phyloP scores from a whole-genome alignment of 2,329 filamentous ascomycete species.

The Keithomyces neogunnii region DNA sequence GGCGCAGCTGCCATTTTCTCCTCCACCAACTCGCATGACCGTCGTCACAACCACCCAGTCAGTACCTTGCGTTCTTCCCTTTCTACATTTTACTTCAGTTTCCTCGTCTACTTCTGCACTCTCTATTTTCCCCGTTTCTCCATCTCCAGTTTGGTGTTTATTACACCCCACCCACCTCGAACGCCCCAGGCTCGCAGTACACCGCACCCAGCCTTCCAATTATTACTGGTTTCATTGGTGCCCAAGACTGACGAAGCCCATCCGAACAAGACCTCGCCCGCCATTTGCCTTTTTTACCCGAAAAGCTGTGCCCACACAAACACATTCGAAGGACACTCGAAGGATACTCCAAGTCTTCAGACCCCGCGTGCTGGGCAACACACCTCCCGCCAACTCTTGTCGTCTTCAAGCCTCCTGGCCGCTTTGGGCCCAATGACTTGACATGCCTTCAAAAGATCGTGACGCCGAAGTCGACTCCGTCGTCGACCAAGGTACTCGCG shows the following conservation, averaged over 20 bases:
- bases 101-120: neutral
- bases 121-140: neutral
- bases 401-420: neutral
- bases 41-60: neutral
- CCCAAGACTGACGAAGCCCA: neutral
- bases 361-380: neutral
- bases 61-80: neutral
- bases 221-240: constrained; percentile 2
- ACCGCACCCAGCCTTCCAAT: neutral
- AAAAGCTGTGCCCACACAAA: neutral
- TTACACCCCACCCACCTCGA: neutral
- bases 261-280: neutral
- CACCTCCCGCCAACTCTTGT: neutral
- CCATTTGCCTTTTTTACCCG: neutral
- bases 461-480: constrained; percentile 28
- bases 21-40: neutral
- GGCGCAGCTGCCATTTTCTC: neutral
- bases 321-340: neutral
- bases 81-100: neutral
- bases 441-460: constrained; percentile 33
- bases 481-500: constrained; percentile 28
- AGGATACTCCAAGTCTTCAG: neutral
- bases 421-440: constrained; percentile 18
- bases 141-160: neutral
- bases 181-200: neutral